Conservation (phyloP, 768 basidiomycete species). For the Rhodocollybia butyracea region DNA sequence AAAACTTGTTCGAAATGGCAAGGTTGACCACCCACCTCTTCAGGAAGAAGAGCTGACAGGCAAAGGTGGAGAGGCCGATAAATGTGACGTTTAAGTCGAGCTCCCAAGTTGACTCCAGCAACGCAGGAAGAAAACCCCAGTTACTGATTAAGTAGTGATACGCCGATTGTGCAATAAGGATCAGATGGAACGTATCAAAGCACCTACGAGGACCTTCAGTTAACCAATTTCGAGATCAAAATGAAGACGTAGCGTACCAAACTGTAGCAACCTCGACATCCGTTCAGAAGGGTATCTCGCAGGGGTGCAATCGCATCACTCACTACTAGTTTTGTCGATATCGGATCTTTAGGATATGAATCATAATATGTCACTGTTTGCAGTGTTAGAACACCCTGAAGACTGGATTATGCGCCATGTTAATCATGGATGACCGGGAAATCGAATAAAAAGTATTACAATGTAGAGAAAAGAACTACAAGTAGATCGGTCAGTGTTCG, state of each 20-base stretch:
- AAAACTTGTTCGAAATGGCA: background rate
- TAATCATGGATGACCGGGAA: background rate
- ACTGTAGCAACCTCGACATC: background rate
- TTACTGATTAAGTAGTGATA: constrained; percentile 19
- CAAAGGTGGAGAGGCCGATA: constrained; percentile 14
- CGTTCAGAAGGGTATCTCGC: background rate
- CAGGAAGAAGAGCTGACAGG: constrained; percentile 18
- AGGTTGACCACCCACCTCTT: constrained; percentile 7
- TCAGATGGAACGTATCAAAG: constrained; percentile 15
- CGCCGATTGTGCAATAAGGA: constrained; percentile 11
- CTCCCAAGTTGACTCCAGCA: constrained; percentile 11
- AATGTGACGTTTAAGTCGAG: constrained; percentile 15
- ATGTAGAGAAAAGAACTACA: constrained; percentile 17
- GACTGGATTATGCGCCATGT: constrained; percentile 3
- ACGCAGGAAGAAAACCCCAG: constrained; percentile 16
- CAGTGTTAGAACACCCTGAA: constrained; percentile 18
- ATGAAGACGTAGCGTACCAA: background rate
- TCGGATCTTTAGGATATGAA: constrained; percentile 14
- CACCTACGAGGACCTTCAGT: constrained; percentile 1
- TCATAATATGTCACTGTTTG: constrained; percentile 19
- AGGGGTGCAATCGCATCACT: background rate
- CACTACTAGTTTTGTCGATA: constrained; percentile 13
- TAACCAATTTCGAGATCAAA: background rate
- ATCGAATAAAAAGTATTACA: constrained; percentile 6
- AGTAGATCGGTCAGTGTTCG: background rate